Percentiles rank a stretch among this genome's conserved stretches.
These are phyloP conservation scores for Solanum peruvianum DNA, from an alignment of 257 asterid species.

Conservation along the genomic window DNA sequence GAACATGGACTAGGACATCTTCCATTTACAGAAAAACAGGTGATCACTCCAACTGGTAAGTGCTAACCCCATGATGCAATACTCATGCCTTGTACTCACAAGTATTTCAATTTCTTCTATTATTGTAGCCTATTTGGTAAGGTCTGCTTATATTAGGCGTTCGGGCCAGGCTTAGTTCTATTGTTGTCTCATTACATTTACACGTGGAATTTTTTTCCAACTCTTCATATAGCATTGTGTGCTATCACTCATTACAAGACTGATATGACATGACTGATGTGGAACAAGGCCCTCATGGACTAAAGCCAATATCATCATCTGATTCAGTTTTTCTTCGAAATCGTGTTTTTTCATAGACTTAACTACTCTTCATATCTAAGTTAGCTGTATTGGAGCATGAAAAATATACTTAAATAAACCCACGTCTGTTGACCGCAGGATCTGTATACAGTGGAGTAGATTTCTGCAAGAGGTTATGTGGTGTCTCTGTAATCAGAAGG, in stretches of 20 bases:
- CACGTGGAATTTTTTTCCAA: not conserved
- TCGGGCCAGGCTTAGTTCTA: not conserved
- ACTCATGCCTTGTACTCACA: not conserved
- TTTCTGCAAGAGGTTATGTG: conserved; percentile 94
- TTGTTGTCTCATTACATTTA: not conserved
- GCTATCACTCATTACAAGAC: not conserved
- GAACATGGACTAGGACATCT: conserved; percentile 99
- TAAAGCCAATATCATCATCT: not conserved
- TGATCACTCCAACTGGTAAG: conserved; percentile 93
- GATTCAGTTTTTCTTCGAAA: not conserved
- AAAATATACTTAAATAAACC: not conserved
- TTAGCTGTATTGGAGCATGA: not conserved
- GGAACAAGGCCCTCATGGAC: not conserved
- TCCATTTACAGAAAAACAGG: conserved; percentile 96
- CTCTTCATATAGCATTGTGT: not conserved
- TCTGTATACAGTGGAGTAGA: conserved; percentile 95
- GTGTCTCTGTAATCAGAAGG: conserved; percentile 96
- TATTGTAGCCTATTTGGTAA: not conserved
- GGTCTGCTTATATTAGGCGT: not conserved
- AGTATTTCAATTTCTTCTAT: not conserved
- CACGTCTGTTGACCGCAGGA: conserved; percentile 26
- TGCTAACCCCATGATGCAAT: conserved; percentile 1
- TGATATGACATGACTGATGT: not conserved
- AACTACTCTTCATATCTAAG: not conserved
- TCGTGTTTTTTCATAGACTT: not conserved